These are phyloP conservation scores for Cetraspora pellucida DNA, from an alignment of 192 early-diverging fungal species.

Conservation along the genomic window DNA sequence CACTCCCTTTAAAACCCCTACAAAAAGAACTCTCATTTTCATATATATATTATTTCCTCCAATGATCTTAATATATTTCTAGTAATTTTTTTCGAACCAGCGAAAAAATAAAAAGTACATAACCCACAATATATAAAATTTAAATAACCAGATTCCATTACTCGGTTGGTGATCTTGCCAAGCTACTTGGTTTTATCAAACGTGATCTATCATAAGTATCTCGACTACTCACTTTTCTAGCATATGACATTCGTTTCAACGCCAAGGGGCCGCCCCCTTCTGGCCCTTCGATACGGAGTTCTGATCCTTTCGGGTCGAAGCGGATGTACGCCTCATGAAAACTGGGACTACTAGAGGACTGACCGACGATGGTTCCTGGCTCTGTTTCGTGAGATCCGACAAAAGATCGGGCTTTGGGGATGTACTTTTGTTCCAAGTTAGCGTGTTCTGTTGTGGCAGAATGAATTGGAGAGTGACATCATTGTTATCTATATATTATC, in stretches of 20 bases:
- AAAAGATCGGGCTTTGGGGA: conserved; percentile 37
- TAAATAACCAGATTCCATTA: not conserved
- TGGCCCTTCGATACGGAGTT: conserved; percentile 29
- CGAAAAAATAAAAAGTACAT: not conserved
- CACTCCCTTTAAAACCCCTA: conserved; percentile 17
- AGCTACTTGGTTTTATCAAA: conserved; percentile 16
- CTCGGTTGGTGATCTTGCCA: not conserved
- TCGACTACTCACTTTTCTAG: conserved; percentile 33
- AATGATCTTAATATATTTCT: not conserved
- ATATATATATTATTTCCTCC: not conserved
- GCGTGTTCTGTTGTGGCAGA: conserved; percentile 39
- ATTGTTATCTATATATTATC: conserved; percentile 36
- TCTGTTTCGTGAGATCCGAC: conserved; percentile 33
- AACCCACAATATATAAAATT: conserved; percentile 6
- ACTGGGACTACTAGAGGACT: conserved; percentile 24
- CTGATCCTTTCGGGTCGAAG: conserved; percentile 20
- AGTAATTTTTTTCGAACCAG: not conserved
- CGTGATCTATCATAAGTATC: conserved; percentile 22
- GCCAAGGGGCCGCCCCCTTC: conserved; percentile 15
- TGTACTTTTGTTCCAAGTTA: conserved; percentile 37
- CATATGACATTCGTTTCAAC: conserved; percentile 27
- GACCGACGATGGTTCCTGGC: not conserved
- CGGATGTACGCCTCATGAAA: conserved; percentile 29
- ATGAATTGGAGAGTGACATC: conserved; percentile 41
- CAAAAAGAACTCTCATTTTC: conserved; percentile 16